Evolutionary conservation across 164 flowering plant genomes (phyloP), one percentile per base, ranked within the genome.

Genomic region (Kingdonia uniflora): DNA sequence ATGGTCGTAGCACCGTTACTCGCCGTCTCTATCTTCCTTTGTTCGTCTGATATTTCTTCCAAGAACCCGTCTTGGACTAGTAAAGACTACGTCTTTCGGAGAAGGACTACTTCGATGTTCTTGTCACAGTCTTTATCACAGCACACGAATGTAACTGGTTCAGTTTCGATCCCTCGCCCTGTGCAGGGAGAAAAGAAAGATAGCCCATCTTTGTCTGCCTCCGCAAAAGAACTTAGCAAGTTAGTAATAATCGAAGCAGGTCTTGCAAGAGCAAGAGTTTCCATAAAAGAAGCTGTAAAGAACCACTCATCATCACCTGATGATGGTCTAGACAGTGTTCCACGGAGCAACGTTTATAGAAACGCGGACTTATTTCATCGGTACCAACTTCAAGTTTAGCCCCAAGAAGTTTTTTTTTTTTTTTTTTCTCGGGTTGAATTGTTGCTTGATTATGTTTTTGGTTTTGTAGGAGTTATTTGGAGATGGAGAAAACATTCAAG

Each of bases 401-500:
- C 17, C 2, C 45, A 2, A 13, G 6, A 17, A 10, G 17, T 5
- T 14, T 11, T 44, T n/a, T 11, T 12, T 16, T 44, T 17, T 2
- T 14, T 16, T 17, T n/a, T n/a, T n/a, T n/a, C n/a, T n/a, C 1
- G 15, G 21, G 10, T n/a, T 16, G 0, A 44, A 44, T 20, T 44
- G 2, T 3, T 11, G 19, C 20, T 10, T 11, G 15, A 16, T 44
- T 16, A 14, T 44, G 47, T 44, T 17, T n/a, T 22, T 25, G 16
- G 19, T 14, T 19, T 42, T 43, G 14, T 44, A 79, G 85, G 78
- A 80, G 85, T 54, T 77, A 75, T 42, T 14, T 64, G 19, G 75
- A 71, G 52, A 80, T 80, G 85, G 82, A 80, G 70, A 77, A 70
- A 42, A 37, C 50, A 19, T 71, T 80, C 65, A 80, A 70, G 73